Conservation (phyloP, 306 rosid genomes). For the Cucurbita maxima region DNA sequence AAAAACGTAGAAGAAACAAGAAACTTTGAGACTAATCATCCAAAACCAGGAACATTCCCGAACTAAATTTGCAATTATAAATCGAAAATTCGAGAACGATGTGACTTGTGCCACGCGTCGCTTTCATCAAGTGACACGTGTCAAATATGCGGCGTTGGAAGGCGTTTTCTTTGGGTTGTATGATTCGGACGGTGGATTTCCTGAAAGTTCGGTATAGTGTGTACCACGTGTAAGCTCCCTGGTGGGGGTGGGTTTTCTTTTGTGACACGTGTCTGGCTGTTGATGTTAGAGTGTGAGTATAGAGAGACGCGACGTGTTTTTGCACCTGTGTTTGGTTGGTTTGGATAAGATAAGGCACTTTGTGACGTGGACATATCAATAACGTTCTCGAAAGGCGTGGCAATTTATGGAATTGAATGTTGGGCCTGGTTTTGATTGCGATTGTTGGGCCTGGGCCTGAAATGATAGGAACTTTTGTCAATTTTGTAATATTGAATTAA, state of each 20-base stretch:
- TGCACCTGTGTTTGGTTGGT: neutral
- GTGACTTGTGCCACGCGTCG: neutral
- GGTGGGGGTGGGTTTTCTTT: neutral
- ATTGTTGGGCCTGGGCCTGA: neutral
- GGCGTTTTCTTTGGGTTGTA: neutral
- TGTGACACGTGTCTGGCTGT: neutral
- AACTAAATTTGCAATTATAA: neutral
- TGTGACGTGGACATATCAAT: neutral
- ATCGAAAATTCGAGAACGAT: neutral
- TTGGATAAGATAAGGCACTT: neutral
- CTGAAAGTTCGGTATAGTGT: neutral
- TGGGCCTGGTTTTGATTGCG: neutral
- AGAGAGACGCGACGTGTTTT: neutral
- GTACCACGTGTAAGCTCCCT: neutral
- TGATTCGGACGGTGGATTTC: neutral
- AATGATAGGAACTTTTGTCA: too few species aligned
- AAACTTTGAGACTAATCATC: too few species aligned
- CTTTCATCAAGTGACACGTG: neutral
- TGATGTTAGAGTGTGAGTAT: neutral
- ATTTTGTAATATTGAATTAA: too few species aligned
- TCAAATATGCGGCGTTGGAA: neutral
- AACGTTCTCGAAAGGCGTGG: neutral
- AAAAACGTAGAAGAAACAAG: neutral
- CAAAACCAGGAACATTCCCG: neutral
- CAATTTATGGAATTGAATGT: neutral